phyloP scores from a whole-genome alignment of 148 eudicot species.

The Arbutus unedo region DNA sequence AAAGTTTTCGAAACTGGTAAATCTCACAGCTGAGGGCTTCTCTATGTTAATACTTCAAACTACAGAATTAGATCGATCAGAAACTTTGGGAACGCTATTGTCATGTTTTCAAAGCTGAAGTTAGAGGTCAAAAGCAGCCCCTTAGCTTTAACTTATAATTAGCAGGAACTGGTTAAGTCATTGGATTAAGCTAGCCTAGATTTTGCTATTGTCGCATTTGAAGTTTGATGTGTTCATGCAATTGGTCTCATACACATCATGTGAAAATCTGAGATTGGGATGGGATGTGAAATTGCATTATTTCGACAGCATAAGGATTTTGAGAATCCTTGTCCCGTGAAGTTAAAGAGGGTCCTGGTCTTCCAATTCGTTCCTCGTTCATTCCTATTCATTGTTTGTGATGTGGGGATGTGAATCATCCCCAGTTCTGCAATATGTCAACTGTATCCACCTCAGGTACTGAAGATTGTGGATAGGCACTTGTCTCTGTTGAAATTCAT shows the following conservation, averaged over 20 bases:
- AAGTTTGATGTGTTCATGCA: constrained; percentile 5
- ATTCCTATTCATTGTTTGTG: neutral
- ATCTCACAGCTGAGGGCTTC: constrained; percentile 38
- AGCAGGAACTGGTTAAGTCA: neutral
- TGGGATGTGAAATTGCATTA: neutral
- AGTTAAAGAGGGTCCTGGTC: neutral
- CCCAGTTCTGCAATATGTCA: constrained; percentile 4
- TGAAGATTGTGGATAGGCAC: neutral
- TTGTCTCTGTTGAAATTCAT: constrained; percentile 1
- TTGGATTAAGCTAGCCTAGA: constrained; percentile 5
- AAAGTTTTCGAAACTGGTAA: constrained; percentile 49
- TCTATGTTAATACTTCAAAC: constrained; percentile 29
- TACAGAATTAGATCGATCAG: constrained; percentile 25
- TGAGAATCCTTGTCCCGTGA: neutral
- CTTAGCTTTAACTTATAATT: neutral
- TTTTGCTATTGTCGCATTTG: neutral
- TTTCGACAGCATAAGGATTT: neutral
- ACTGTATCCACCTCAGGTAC: neutral
- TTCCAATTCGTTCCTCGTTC: neutral
- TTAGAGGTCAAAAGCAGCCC: neutral
- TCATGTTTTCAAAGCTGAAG: neutral
- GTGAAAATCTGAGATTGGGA: neutral
- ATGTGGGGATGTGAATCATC: neutral
- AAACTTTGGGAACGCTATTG: constrained; percentile 7
- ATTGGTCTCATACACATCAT: neutral